Conservation (phyloP, 305 asterid genomes). For the Rubia peregrina region DNA sequence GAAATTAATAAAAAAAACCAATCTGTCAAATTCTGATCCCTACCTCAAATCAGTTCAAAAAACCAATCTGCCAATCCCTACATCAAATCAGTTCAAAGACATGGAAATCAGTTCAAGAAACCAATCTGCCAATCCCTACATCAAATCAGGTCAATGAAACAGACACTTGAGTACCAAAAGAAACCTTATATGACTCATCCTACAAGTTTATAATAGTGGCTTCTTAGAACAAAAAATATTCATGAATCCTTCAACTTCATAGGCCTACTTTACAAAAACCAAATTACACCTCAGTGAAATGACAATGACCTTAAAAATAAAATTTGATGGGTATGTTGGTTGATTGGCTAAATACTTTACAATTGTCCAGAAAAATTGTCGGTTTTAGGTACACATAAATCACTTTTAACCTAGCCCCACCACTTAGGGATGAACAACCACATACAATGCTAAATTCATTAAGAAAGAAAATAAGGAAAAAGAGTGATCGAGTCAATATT, state of each 20-base stretch:
- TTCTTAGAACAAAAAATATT: background rate
- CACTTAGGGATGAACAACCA: background rate
- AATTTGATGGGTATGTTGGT: no score
- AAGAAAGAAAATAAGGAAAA: background rate
- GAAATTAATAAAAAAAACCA: background rate
- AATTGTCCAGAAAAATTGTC: background rate
- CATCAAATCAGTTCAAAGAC: no score
- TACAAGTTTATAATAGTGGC: background rate
- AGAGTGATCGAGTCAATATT: conserved; percentile 12
- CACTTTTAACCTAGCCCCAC: conserved; percentile 5
- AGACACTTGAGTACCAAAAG: background rate
- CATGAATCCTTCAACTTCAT: background rate
- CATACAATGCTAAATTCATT: background rate
- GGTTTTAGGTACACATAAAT: background rate
- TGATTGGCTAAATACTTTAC: background rate
- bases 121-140: no score
- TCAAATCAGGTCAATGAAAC: no score
- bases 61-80: no score
- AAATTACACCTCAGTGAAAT: background rate
- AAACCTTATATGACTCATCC: background rate
- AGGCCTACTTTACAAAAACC: background rate
- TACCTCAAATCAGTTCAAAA: background rate
- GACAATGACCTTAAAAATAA: background rate
- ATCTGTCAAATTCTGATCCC: background rate
- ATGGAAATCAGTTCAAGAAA: no score